Percentiles rank a stretch among this genome's conserved stretches.
These are phyloP conservation scores for Candida anglica DNA, from an alignment of 805 yeast genomes.

Conservation along the genomic window DNA sequence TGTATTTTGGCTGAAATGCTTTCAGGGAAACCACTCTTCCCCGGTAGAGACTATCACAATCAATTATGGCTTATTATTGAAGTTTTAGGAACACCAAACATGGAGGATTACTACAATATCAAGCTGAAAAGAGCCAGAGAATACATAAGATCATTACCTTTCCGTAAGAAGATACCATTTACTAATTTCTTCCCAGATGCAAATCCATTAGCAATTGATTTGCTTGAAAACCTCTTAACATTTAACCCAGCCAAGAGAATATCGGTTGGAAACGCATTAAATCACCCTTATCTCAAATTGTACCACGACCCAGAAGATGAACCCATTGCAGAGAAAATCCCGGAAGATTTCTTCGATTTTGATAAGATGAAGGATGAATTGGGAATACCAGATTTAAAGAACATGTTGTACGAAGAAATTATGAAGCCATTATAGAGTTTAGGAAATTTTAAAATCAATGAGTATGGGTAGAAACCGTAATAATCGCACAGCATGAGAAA, in stretches of 20 bases:
- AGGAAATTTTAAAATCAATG: no score
- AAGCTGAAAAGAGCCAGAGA: slow-evolving; percentile 84
- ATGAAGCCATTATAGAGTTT: slow-evolving; percentile 34
- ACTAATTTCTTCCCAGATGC: slow-evolving; percentile 39
- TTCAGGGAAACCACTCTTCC: slow-evolving; percentile 82
- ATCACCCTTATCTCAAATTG: slow-evolving; percentile 81
- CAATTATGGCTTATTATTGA: slow-evolving; percentile 83
- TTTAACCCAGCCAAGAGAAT: slow-evolving; percentile 72
- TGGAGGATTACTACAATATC: slow-evolving; percentile 70
- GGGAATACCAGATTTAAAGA: slow-evolving; percentile 70
- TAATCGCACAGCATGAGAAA: no score
- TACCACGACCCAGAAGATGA: slow-evolving; percentile 96
- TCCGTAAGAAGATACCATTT: slow-evolving; percentile 44
- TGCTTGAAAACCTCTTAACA: slow-evolving; percentile 59
- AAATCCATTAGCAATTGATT: slow-evolving; percentile 49
- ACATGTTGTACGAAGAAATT: slow-evolving; percentile 75
- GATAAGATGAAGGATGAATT: slow-evolving; percentile 80
- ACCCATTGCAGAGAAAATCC: slow-evolving; percentile 79
- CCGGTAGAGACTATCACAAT: slow-evolving; percentile 91
- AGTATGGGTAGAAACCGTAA: no score
- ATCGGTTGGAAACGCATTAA: slow-evolving; percentile 70
- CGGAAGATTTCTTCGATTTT: slow-evolving; percentile 84
- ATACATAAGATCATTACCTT: slow-evolving; percentile 77
- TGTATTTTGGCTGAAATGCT: slow-evolving; percentile 92
- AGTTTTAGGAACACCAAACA: slow-evolving; percentile 81